phyloP scores from a whole-genome alignment of 768 basidiomycete genomes.

The Saitozyma sp. region DNA sequence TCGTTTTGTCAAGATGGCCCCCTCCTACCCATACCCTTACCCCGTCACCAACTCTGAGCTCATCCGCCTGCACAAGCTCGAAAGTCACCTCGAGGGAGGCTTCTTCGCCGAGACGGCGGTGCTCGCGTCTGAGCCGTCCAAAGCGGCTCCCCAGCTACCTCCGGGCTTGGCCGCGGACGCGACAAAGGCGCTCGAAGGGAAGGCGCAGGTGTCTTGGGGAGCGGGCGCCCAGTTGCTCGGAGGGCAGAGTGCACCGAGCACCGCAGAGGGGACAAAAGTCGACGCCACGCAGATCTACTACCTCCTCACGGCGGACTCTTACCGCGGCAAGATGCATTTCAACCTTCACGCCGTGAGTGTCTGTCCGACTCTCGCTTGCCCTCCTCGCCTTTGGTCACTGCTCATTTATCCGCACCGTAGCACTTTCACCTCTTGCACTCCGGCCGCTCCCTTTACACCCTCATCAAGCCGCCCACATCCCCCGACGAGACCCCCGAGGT shows the following conservation, averaged over 20 bases:
- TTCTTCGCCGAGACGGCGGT: slow-evolving; percentile 38
- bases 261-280: slow-evolving; percentile 6
- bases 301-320: slow-evolving; percentile 31
- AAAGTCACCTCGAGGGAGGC: slow-evolving; percentile 45
- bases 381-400: no score
- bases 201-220: slow-evolving; percentile 19
- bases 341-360: slow-evolving; percentile 34
- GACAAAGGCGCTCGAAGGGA: slow-evolving; percentile 11
- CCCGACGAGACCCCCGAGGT: slow-evolving; percentile 15
- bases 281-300: slow-evolving; percentile 45
- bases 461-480: slow-evolving; percentile 28
- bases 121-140: slow-evolving; percentile 17
- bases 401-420: slow-evolving; percentile 9
- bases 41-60: slow-evolving; percentile 32
- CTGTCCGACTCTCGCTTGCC: no score
- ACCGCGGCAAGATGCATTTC: slow-evolving; percentile 43
- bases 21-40: slow-evolving; percentile 30
- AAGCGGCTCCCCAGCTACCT: not conserved
- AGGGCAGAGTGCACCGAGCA: not conserved
- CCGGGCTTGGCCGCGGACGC: not conserved
- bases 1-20: not conserved
- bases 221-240: slow-evolving; percentile 9
- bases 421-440: slow-evolving; percentile 31
- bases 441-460: slow-evolving; percentile 35
- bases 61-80: slow-evolving; percentile 45